phyloP scores from a whole-genome alignment of 176 grass and related monocot genomes.

The Guadua angustifolia region DNA sequence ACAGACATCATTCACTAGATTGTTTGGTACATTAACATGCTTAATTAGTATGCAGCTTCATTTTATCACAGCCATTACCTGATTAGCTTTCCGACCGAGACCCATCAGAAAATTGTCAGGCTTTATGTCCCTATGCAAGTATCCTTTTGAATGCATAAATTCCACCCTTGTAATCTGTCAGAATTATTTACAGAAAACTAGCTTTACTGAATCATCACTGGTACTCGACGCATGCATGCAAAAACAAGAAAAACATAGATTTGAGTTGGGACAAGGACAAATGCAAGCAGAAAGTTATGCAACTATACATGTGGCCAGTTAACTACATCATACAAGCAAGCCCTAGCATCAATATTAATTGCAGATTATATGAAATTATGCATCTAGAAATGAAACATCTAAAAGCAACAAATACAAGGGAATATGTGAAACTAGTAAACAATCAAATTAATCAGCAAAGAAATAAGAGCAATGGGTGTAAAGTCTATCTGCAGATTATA shows the following conservation, averaged over 20 bases:
- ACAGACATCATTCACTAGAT: conserved; percentile 27
- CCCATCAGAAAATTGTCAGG: conserved; percentile 99
- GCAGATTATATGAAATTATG: background rate
- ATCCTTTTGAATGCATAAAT: conserved; percentile 95
- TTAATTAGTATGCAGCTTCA: background rate
- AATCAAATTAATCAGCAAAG: background rate
- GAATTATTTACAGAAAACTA: conserved; percentile 3
- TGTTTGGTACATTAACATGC: background rate
- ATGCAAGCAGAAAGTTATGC: background rate
- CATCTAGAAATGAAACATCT: background rate
- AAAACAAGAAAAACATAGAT: background rate
- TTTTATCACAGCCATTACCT: conserved; percentile 52
- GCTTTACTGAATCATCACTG: conserved; percentile 11
- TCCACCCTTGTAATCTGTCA: conserved; percentile 88
- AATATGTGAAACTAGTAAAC: conserved; percentile 22
- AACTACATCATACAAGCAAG: background rate
- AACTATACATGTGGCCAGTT: background rate
- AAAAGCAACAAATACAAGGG: background rate
- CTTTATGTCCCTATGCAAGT: conserved; percentile 94
- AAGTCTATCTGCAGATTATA: background rate
- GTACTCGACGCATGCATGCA: conserved; percentile 1
- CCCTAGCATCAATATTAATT: background rate
- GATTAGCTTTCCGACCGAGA: conserved; percentile 84
- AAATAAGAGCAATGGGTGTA: conserved; percentile 4
- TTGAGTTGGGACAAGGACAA: background rate